phyloP scores from a whole-genome alignment of 2,329 filamentous ascomycete genomes.

The Cytospora schulzeri region DNA sequence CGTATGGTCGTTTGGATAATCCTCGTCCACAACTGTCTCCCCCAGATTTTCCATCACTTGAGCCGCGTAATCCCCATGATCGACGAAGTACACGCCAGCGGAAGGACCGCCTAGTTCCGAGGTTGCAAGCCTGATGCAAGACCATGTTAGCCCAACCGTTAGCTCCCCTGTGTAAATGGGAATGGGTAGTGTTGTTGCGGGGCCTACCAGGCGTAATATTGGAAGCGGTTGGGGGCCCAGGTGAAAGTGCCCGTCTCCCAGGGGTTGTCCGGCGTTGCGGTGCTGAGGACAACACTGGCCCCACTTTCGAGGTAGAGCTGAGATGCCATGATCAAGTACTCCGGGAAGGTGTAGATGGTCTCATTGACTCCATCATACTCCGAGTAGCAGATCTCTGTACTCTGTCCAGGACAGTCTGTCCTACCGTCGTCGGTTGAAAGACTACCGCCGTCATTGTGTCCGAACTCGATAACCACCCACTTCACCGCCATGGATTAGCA shows the following conservation, averaged over 20 bases:
- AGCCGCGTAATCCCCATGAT: constrained; percentile 62
- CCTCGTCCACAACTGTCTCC: constrained; percentile 49
- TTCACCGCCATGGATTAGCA: not conserved
- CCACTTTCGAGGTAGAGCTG: constrained; percentile 57
- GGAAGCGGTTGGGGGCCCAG: constrained; percentile 55
- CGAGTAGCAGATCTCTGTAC: constrained; percentile 54
- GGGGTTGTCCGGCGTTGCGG: constrained; percentile 58
- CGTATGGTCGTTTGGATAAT: constrained; percentile 64
- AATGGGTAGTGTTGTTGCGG: not conserved
- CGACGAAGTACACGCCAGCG: constrained; percentile 55
- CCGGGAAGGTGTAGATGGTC: constrained; percentile 62
- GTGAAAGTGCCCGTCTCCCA: constrained; percentile 59
- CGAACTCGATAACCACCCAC: constrained; percentile 71
- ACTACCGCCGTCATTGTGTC: constrained; percentile 70
- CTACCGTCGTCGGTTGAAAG: constrained; percentile 62
- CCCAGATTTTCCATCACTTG: constrained; percentile 55
- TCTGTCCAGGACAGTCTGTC: constrained; percentile 59
- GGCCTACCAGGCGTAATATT: constrained; percentile 53
- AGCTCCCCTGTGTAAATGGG: constrained; percentile 20
- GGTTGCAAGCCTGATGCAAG: constrained; percentile 37
- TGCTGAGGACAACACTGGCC: constrained; percentile 60
- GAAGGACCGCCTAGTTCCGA: constrained; percentile 40
- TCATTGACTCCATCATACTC: constrained; percentile 54
- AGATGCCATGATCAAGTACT: constrained; percentile 61
- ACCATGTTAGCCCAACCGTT: constrained; percentile 20